phyloP scores from a whole-genome alignment of 2,329 filamentous ascomycete genomes.

The Trichoderma breve region DNA sequence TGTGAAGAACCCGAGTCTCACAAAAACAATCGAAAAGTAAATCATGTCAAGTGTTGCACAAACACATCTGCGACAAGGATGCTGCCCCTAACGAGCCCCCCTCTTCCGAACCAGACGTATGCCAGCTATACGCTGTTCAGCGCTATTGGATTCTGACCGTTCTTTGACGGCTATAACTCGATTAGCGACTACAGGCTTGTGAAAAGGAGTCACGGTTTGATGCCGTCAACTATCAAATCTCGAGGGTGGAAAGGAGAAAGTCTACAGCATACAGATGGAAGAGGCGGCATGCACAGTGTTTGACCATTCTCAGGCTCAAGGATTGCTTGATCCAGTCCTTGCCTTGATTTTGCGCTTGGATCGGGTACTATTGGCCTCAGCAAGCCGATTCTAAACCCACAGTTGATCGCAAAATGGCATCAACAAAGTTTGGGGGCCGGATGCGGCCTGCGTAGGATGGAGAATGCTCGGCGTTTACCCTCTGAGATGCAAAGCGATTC shows the following conservation, averaged over 20 bases:
- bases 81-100: background rate
- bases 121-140: background rate
- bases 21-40: background rate
- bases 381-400: background rate
- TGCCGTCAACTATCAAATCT: background rate
- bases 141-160: background rate
- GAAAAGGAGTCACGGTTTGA: background rate
- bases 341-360: background rate
- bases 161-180: background rate
- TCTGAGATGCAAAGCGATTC: background rate
- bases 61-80: background rate
- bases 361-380: background rate
- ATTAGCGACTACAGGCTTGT: background rate
- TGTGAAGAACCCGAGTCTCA: background rate
- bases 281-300: background rate
- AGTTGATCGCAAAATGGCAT: background rate
- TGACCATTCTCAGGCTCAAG: background rate
- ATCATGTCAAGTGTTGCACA: background rate
- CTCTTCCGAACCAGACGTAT: background rate
- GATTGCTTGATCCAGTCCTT: background rate
- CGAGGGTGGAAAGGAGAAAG: background rate
- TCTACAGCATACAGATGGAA: background rate
- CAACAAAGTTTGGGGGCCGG: background rate
- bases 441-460: background rate
- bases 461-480: background rate